These are phyloP conservation scores for Apiotrichum mycotoxinovorans DNA, from an alignment of 1,284 basidiomycete species.

Conservation along the genomic window DNA sequence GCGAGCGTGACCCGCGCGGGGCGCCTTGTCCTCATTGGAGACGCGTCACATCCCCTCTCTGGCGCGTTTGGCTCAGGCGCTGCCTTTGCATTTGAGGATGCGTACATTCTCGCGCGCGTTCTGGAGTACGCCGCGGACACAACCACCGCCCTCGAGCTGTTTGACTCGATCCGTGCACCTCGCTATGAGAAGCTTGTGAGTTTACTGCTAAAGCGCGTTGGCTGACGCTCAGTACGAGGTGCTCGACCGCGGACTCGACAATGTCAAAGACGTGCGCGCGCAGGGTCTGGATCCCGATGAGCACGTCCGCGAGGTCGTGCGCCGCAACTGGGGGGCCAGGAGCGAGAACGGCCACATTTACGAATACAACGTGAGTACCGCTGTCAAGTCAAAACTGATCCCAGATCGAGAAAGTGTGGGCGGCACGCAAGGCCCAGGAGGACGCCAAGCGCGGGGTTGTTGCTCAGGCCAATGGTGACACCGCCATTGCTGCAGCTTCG, in stretches of 20 bases:
- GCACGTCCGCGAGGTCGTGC: slow-evolving; percentile 20
- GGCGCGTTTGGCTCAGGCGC: slow-evolving; percentile 31
- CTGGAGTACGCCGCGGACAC: slow-evolving; percentile 14
- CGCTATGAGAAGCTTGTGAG: slow-evolving; percentile 23
- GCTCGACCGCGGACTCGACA: slow-evolving; percentile 18
- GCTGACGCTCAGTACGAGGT: slow-evolving; percentile 12
- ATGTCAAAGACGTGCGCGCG: slow-evolving; percentile 13
- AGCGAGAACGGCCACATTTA: slow-evolving; percentile 24
- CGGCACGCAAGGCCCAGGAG: neutral
- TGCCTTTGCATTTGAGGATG: slow-evolving; percentile 35
- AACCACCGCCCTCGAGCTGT: slow-evolving; percentile 18
- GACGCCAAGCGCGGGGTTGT: neutral
- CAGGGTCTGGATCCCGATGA: slow-evolving; percentile 15
- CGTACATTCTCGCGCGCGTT: slow-evolving; percentile 20
- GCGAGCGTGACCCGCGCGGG: slow-evolving; percentile 19
- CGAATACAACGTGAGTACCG: slow-evolving; percentile 22
- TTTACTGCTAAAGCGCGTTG: neutral
- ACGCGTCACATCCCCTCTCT: slow-evolving; percentile 31
- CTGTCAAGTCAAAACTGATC: neutral
- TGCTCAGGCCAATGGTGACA: too few relatives aligned
- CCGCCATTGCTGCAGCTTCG: too few relatives aligned
- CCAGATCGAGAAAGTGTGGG: slow-evolving; percentile 24
- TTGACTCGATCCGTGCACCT: slow-evolving; percentile 26
- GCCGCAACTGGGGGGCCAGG: slow-evolving; percentile 16
- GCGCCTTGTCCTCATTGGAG: slow-evolving; percentile 29